Conservation (phyloP, 2,329 filamentous ascomycete genomes). For the Cryphonectria naterciae region DNA sequence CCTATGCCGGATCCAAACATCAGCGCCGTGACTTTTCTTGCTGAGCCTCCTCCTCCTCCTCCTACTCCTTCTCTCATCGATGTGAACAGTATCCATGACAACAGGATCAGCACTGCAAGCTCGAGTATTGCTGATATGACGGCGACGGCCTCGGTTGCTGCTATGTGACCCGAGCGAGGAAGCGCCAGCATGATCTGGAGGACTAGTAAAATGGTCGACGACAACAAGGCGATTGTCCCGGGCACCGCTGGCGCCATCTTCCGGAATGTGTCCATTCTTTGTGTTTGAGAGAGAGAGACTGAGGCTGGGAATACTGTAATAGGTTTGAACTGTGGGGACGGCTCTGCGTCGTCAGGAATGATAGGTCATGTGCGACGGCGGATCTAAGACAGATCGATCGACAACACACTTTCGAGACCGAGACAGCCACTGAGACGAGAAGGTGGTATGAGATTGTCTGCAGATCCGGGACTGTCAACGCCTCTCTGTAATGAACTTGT, state of each 20-base stretch:
- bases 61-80: slow-evolving; percentile 28
- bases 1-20: slow-evolving; percentile 46
- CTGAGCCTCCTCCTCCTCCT: slow-evolving; percentile 19
- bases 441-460: slow-evolving; percentile 22
- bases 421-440: slow-evolving; percentile 12
- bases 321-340: slow-evolving; percentile 11
- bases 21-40: slow-evolving; percentile 36
- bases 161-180: slow-evolving; percentile 37
- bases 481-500: neutral
- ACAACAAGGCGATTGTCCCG: slow-evolving; percentile 43
- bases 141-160: slow-evolving; percentile 41
- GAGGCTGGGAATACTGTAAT: neutral
- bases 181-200: slow-evolving; percentile 47
- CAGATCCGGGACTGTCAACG: slow-evolving; percentile 26
- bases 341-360: slow-evolving; percentile 24
- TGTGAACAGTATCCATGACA: slow-evolving; percentile 40
- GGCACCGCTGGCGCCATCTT: slow-evolving; percentile 41
- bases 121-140: slow-evolving; percentile 45
- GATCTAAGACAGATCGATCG: slow-evolving; percentile 23
- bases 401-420: slow-evolving; percentile 9
- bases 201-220: slow-evolving; percentile 45
- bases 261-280: slow-evolving; percentile 19
- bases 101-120: slow-evolving; percentile 40
- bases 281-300: neutral
- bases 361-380: slow-evolving; percentile 19